Conservation (phyloP, 306 rosid genomes). For the Dicorynia guianensis region DNA sequence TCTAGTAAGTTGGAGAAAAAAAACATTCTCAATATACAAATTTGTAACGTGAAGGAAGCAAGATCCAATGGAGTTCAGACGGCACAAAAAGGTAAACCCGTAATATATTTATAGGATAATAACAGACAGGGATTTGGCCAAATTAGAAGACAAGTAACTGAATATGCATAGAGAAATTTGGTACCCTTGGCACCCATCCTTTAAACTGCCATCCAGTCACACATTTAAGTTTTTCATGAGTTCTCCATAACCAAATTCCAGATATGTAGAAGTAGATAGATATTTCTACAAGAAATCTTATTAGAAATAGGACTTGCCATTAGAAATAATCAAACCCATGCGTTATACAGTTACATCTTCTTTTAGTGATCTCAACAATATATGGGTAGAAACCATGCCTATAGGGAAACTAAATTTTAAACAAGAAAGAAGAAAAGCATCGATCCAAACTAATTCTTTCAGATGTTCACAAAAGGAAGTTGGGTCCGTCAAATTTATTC, state of each 20-base stretch:
- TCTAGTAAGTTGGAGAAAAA: constrained; percentile 22
- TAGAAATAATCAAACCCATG: not conserved
- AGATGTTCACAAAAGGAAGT: constrained; percentile 1
- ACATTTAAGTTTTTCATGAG: not conserved
- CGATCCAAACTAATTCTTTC: constrained; percentile 8
- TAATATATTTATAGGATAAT: not conserved
- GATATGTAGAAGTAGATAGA: not conserved
- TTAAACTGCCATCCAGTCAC: not conserved
- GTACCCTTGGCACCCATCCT: constrained; percentile 1
- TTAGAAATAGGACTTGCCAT: not conserved
- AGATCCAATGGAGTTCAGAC: constrained; percentile 20
- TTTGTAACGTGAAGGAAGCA: constrained; percentile 20
- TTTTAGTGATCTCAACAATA: not conserved
- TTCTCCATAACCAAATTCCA: not conserved
- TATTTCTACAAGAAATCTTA: not conserved
- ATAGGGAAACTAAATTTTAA: not conserved
- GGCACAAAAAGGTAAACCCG: constrained; percentile 11
- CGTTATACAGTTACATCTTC: not conserved
- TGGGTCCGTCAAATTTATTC: constrained; percentile 10
- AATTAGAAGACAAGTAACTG: not conserved
- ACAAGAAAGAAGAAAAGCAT: constrained; percentile 14
- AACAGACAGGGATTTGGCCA: constrained; percentile 19
- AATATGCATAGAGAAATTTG: not conserved
- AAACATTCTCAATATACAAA: not conserved
- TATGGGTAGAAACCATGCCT: not conserved